Conservation (phyloP, 208 protist genomes). For the Zelonia costaricensis region DNA sequence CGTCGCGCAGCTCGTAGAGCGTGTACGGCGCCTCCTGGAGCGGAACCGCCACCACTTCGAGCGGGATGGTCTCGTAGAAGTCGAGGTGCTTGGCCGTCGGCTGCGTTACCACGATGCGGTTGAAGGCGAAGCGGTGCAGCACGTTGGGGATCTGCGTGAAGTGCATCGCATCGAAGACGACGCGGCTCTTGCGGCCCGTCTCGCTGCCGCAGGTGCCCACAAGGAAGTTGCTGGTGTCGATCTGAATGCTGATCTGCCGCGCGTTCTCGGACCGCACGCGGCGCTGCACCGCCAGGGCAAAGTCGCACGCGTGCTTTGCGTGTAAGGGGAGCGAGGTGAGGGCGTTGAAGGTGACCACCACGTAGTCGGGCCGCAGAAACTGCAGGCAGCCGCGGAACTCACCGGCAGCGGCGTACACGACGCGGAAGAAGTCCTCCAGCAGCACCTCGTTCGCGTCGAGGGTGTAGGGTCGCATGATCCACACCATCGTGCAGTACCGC, state of each 20-base stretch:
- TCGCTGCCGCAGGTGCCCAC: slow-evolving; percentile 51
- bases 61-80: slow-evolving; percentile 38
- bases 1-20: slow-evolving; percentile 49
- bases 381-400: slow-evolving; percentile 51
- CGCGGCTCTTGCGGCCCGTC: slow-evolving; percentile 20
- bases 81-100: slow-evolving; percentile 39
- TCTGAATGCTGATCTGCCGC: slow-evolving; percentile 25
- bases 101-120: slow-evolving; percentile 43
- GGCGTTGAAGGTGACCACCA: slow-evolving; percentile 56
- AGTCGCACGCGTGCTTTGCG: slow-evolving; percentile 37
- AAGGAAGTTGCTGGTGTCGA: slow-evolving; percentile 59
- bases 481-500: slow-evolving; percentile 52
- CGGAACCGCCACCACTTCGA: slow-evolving; percentile 28
- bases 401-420: slow-evolving; percentile 11
- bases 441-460: slow-evolving; percentile 6
- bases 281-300: slow-evolving; percentile 43
- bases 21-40: slow-evolving; percentile 27
- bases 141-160: slow-evolving; percentile 6
- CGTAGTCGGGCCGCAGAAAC: slow-evolving; percentile 44
- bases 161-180: slow-evolving; percentile 26
- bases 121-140: slow-evolving; percentile 1
- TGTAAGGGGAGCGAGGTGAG: slow-evolving; percentile 55
- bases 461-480: slow-evolving; percentile 30
- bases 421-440: slow-evolving; percentile 20
- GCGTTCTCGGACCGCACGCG: slow-evolving; percentile 24